Percentiles rank a stretch among this genome's conserved stretches.
Conservation (phyloP, 192 early-diverging fungal species). For the Coemansia javaensis region DNA sequence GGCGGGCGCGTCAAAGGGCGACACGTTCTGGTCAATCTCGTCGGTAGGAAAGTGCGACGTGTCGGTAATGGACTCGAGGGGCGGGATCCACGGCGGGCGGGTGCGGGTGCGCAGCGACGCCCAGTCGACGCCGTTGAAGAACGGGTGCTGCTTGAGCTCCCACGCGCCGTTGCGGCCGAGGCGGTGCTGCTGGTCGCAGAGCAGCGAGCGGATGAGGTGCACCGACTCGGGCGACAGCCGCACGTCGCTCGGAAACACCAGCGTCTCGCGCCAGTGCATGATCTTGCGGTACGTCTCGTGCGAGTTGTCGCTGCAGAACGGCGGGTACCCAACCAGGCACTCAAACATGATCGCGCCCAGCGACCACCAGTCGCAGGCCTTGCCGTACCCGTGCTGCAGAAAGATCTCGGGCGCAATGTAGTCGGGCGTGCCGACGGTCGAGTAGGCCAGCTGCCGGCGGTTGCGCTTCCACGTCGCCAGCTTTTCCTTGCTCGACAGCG, state of each 20-base stretch:
- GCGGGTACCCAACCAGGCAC: conserved; percentile 95
- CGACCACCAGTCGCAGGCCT: conserved; percentile 99
- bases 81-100: conserved; percentile 90
- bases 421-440: conserved; percentile 97
- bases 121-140: conserved; percentile 95
- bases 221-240: conserved; percentile 87
- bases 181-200: conserved; percentile 85
- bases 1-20: conserved; percentile 35
- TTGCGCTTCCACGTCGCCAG: conserved; percentile 99
- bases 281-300: conserved; percentile 99
- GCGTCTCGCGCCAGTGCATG: conserved; percentile 88
- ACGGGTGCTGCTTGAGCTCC: conserved; percentile 89
- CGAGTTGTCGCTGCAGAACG: conserved; percentile 92
- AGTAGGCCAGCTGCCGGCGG: conserved; percentile 90
- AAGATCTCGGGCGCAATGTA: conserved; percentile 98
- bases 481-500: conserved; percentile 87
- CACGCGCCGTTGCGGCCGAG: conserved; percentile 75
- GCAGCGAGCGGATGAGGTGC: conserved; percentile 83
- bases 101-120: conserved; percentile 66
- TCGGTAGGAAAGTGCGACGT: conserved; percentile 97
- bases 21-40: conserved; percentile 75
- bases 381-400: conserved; percentile 87
- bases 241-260: conserved; percentile 91
- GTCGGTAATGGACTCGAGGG: conserved; percentile 90
- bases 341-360: conserved; percentile 99